Evolutionary conservation across 768 basidiomycete species (phyloP).

Genomic region (Cantharellus cinnabarinus): DNA sequence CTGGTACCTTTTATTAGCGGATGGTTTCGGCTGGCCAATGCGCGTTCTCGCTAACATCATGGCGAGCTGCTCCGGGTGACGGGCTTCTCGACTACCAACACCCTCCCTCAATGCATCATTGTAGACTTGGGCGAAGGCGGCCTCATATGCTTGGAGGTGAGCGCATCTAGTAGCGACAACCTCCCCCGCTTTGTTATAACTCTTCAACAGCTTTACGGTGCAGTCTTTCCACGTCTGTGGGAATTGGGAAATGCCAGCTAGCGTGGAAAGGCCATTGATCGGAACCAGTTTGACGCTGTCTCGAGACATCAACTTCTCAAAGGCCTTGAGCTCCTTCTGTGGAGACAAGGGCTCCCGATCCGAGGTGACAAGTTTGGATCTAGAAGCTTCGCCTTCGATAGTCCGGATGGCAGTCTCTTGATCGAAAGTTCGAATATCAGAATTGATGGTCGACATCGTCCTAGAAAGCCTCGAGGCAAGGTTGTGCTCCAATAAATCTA

Average conservation of each 20-base stretch:
- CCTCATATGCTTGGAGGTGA: conserved; percentile 39
- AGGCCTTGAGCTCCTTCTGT: conserved; percentile 6
- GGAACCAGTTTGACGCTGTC: conserved; percentile 2
- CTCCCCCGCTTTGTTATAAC: conserved; percentile 22
- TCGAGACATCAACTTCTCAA: conserved; percentile 8
- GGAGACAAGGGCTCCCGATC: neutral
- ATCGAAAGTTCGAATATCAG: conserved; percentile 15
- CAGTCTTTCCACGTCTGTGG: conserved; percentile 20
- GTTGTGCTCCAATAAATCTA: conserved; percentile 48
- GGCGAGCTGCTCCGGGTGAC: conserved; percentile 27
- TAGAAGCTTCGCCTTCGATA: neutral
- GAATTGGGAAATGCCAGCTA: neutral
- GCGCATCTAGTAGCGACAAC: conserved; percentile 31
- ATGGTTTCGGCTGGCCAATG: conserved; percentile 37
- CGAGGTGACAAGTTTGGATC: neutral
- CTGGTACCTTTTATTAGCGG: conserved; percentile 35
- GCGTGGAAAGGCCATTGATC: neutral
- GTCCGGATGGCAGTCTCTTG: conserved; percentile 11
- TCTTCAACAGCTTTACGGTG: conserved; percentile 18
- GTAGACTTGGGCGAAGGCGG: conserved; percentile 33
- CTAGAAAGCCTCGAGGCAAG: conserved; percentile 32
- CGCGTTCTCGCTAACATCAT: conserved; percentile 30
- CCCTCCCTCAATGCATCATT: conserved; percentile 3
- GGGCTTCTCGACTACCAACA: conserved; percentile 20
- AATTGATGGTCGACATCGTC: conserved; percentile 19